Evolutionary conservation across 441 rosid genomes (phyloP).

Genomic region (Rhodomyrtus psidioides): DNA sequence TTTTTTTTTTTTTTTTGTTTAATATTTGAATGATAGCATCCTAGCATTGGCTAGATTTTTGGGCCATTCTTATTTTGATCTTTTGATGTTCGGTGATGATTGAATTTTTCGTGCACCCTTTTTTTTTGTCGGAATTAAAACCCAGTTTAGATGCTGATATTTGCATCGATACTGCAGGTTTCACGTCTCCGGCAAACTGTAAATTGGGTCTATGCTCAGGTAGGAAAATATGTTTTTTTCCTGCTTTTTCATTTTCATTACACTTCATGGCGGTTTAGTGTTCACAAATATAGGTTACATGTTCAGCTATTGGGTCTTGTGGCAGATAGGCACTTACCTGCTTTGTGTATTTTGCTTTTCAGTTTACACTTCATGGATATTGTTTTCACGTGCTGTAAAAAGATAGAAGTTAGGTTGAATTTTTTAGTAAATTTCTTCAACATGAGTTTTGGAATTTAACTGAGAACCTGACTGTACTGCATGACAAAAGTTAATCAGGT

Average conservation of each 20-base stretch:
- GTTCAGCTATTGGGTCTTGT: not conserved
- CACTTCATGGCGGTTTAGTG: not conserved
- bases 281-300: not conserved
- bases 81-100: not conserved
- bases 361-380: not conserved
- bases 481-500: conserved; percentile 43
- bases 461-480: not conserved
- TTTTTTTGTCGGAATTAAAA: too few species aligned
- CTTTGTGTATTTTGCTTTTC: not conserved
- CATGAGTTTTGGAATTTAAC: not conserved
- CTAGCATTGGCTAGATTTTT: not conserved
- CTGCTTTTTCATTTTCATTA: not conserved
- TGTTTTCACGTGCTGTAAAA: not conserved
- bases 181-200: conserved; percentile 69
- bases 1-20: not conserved
- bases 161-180: conserved; percentile 53
- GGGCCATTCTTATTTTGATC: not conserved
- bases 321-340: not conserved
- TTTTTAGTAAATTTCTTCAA: not conserved
- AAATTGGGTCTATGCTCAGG: conserved; percentile 73
- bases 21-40: not conserved
- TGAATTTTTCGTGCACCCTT: not conserved
- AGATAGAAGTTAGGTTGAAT: not conserved
- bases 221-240: conserved; percentile 6
- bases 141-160: conserved; percentile 2